Evolutionary conservation across 805 yeast species (phyloP).

Genomic region (Ogataea zsoltii): DNA sequence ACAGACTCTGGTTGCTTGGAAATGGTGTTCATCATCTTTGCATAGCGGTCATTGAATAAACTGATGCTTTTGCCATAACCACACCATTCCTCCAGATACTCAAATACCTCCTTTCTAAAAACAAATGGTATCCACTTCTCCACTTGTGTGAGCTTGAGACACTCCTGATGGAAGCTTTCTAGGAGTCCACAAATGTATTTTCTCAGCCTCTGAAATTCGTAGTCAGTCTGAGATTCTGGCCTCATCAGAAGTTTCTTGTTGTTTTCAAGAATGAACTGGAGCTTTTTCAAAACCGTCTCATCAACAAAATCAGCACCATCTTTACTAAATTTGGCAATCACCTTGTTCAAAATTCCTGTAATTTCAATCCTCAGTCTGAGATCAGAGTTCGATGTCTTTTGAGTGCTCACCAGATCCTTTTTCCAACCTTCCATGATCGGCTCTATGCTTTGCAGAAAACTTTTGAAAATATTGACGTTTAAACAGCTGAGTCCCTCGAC

Average conservation of each 20-base stretch:
- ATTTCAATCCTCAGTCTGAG: constrained; percentile 63
- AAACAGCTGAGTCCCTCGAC: constrained; percentile 88
- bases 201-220: constrained; percentile 74
- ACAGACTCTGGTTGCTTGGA: constrained; percentile 39
- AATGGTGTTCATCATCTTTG: constrained; percentile 48
- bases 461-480: constrained; percentile 83
- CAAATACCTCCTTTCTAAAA: constrained; percentile 80
- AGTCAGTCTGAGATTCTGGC: constrained; percentile 59
- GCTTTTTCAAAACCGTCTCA: constrained; percentile 63
- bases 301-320: constrained; percentile 56
- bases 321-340: constrained; percentile 63
- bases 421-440: constrained; percentile 58
- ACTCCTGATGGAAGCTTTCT: constrained; percentile 68
- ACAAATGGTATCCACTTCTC: constrained; percentile 78
- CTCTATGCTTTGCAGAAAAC: constrained; percentile 76
- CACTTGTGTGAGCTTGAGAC: constrained; percentile 43
- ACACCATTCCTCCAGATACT: constrained; percentile 90
- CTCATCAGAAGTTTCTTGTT: constrained; percentile 56
- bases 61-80: constrained; percentile 73
- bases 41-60: constrained; percentile 66
- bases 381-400: constrained; percentile 24
- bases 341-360: constrained; percentile 68
- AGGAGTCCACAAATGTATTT: constrained; percentile 82
- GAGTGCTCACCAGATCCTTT: constrained; percentile 41
- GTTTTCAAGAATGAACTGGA: constrained; percentile 61